These are phyloP conservation scores for Oryza rufipogon DNA, from an alignment of 176 grass and related monocot species.

Conservation along the genomic window DNA sequence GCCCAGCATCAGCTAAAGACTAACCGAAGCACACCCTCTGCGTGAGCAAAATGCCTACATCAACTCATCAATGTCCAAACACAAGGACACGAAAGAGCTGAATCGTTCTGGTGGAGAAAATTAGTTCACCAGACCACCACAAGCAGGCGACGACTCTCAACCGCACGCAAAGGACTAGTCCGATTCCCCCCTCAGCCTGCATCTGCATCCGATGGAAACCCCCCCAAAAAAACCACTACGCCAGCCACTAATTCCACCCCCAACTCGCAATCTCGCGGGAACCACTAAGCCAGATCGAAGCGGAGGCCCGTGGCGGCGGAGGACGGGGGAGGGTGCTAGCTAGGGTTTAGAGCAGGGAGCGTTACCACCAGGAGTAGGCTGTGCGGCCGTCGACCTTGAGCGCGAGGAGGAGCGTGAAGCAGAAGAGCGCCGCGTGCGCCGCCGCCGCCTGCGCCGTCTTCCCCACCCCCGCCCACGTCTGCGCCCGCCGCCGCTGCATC, in stretches of 20 bases:
- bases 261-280: not conserved
- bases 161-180: not conserved
- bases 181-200: not conserved
- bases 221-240: not conserved
- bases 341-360: constrained; percentile 48
- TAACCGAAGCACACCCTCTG: not conserved
- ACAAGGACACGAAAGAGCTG: not conserved
- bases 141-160: not conserved
- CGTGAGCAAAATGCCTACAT: not conserved
- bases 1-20: not conserved
- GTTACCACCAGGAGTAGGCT: constrained; percentile 89
- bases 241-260: not conserved
- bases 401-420: constrained; percentile 84
- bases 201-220: not conserved
- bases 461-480: constrained; percentile 80
- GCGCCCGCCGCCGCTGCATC: constrained; percentile 77
- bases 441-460: constrained; percentile 87
- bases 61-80: not conserved
- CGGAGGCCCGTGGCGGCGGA: not conserved
- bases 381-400: constrained; percentile 71
- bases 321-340: not conserved
- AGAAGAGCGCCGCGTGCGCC: constrained; percentile 81
- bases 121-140: constrained; percentile 4
- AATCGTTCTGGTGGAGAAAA: not conserved
- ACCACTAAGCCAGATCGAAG: not conserved